Percentiles rank a stretch among this genome's conserved stretches.
Evolutionary conservation across 108 stramenopile genomes (phyloP).

Genomic region (Poteriospumella lacustris): DNA sequence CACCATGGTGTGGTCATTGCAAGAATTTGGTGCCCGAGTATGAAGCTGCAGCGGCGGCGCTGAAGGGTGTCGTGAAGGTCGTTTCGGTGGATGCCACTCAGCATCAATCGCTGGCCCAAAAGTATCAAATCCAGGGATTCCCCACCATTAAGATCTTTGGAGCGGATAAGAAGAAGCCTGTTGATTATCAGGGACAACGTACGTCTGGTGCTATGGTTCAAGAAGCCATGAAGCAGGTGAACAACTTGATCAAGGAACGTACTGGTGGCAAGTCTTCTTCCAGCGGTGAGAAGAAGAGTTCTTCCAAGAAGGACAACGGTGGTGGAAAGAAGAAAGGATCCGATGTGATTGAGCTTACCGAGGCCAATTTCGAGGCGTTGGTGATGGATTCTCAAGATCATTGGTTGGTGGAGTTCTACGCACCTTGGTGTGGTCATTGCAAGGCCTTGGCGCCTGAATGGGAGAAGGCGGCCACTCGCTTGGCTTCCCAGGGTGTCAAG

Average conservation of each 20-base stretch:
- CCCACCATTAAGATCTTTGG: conserved; percentile 53
- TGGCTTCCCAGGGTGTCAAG: conserved; percentile 47
- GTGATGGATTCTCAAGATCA: conserved; percentile 50
- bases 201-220: conserved; percentile 34
- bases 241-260: conserved; percentile 36
- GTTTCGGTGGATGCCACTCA: conserved; percentile 38
- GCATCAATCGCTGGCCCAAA: conserved; percentile 15
- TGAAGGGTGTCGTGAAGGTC: conserved; percentile 50
- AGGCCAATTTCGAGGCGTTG: conserved; percentile 43
- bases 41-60: conserved; percentile 42
- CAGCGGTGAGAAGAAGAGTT: neutral
- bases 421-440: conserved; percentile 69
- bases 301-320: neutral
- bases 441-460: conserved; percentile 56
- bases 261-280: conserved; percentile 15
- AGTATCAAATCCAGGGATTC: conserved; percentile 44
- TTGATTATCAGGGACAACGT: conserved; percentile 42
- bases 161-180: conserved; percentile 48
- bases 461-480: conserved; percentile 31
- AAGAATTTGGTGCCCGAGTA: conserved; percentile 45
- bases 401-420: conserved; percentile 59
- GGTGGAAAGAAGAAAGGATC: conserved; percentile 23
- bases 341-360: conserved; percentile 36
- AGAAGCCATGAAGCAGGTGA: conserved; percentile 34
- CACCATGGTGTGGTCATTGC: conserved; percentile 44